Base-by-base conservation (phyloP, 208 protist species). In the Entamoeba histolytica region DNA sequence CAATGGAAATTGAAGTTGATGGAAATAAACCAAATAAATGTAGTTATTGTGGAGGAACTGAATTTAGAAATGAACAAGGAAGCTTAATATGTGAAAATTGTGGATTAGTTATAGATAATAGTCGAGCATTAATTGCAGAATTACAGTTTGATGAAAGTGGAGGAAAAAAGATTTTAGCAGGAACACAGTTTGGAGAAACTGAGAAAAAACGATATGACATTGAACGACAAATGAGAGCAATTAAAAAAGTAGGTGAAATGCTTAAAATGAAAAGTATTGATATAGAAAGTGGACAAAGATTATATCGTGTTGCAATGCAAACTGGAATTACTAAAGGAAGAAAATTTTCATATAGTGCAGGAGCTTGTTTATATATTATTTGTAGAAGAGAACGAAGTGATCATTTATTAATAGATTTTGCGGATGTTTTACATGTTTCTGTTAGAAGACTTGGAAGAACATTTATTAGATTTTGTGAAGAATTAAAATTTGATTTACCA, bases 321-420 rank as follows among this genome's bases (percentile, higher is more conserved):
- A 28, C 7, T 91, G 69, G 69, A 14, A 35, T 94, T 44, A 69
- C 92, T 23, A 23, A 61, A 92, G 96, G 96, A 28, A 94, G 96
- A 5, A 92, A 61, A 49, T 95, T 95, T 44, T 91, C 95, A 39
- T 51, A 95, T 44, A 96, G 97, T 28, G 94, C 95, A 47, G 96
- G 96, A n/a, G 94, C 96, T 10, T 97, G 97, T 94, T 92, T 98
- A 12, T 98, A 98, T 93, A 94, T 96, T 49, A 95, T 97, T 12
- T 97, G 96, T 93, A 93, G 96, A 23, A 93, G 95, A n/a, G 94
- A 97, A 61, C 95, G 94, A 92, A 96, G 95, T 2, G 93, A 94
- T 5, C 93, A 97, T 93, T 95, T 97, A 94, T 93, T 97, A 17
- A 95, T 97, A 55, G 96, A 97, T 94, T 97, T 97, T 94, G 92